phyloP scores from a whole-genome alignment of 176 grass and related monocot species.

The Hyparrhenia diplandra region DNA sequence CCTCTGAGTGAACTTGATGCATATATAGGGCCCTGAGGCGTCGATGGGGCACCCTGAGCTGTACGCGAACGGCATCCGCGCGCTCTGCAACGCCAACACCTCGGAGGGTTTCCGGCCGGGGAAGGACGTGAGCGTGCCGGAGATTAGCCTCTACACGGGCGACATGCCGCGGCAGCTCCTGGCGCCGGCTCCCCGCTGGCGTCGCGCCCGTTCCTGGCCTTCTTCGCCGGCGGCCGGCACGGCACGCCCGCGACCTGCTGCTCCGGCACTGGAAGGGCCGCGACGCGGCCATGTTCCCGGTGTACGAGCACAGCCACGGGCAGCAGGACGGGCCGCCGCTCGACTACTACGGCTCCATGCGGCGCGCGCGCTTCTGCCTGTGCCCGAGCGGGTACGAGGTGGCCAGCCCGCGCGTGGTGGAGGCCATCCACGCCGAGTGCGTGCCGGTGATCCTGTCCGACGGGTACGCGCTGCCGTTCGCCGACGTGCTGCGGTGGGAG shows the following conservation, averaged over 20 bases:
- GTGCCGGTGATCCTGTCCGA: constrained; percentile 39
- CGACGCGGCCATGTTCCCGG: too few relatives aligned
- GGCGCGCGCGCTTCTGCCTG: too few relatives aligned
- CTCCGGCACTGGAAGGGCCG: background rate
- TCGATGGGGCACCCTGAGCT: constrained; percentile 48
- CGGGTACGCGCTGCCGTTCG: constrained; percentile 51
- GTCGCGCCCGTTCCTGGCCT: background rate
- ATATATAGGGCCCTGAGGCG: constrained; percentile 38
- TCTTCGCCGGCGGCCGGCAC: too few relatives aligned
- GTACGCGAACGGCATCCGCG: constrained; percentile 48
- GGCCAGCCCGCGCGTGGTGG: too few relatives aligned
- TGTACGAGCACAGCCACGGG: background rate
- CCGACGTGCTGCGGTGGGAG: constrained; percentile 73
- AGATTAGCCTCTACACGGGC: constrained; percentile 58
- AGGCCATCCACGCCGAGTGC: too few relatives aligned
- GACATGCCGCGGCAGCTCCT: constrained; percentile 46
- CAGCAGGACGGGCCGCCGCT: background rate
- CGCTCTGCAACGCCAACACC: constrained; percentile 80
- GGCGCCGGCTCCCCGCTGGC: background rate
- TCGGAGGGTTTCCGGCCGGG: constrained; percentile 60
- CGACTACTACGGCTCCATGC: constrained; percentile 20
- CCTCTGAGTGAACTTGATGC: too few relatives aligned
- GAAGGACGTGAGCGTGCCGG: constrained; percentile 67
- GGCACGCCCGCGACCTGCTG: too few relatives aligned
- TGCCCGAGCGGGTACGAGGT: too few relatives aligned